Evolutionary conservation across 345 rosid genomes (phyloP).

Genomic region (Melaleuca quinquenervia): DNA sequence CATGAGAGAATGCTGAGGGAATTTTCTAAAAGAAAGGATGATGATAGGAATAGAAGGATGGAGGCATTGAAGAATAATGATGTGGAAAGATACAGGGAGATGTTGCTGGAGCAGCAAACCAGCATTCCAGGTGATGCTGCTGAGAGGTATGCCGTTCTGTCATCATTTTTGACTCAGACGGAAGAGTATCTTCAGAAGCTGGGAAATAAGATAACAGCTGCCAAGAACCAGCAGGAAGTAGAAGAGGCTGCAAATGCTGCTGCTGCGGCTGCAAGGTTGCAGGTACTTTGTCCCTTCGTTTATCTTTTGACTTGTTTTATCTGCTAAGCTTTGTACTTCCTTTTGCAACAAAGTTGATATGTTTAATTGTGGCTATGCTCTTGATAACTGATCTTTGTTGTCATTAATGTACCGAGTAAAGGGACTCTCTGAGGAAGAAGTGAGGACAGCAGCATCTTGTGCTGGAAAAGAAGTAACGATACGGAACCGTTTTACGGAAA

Average conservation of each 20-base stretch:
- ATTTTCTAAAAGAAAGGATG: constrained; percentile 92
- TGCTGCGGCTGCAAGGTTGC: constrained; percentile 81
- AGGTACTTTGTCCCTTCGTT: constrained; percentile 30
- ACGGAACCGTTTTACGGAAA: constrained; percentile 84
- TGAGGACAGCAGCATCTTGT: constrained; percentile 85
- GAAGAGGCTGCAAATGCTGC: constrained; percentile 98
- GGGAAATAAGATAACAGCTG: constrained; percentile 87
- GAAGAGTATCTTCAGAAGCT: constrained; percentile 92
- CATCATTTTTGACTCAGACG: constrained; percentile 94
- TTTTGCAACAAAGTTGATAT: not conserved
- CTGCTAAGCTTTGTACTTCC: not conserved
- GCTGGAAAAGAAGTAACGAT: constrained; percentile 97
- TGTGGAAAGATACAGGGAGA: constrained; percentile 98
- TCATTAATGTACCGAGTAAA: constrained; percentile 12
- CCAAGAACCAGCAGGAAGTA: constrained; percentile 96
- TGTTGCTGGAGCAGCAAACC: constrained; percentile 98
- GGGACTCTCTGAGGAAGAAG: constrained; percentile 99
- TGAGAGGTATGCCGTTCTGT: constrained; percentile 92
- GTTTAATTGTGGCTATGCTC: constrained; percentile 3
- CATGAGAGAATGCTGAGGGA: constrained; percentile 96
- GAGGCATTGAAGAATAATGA: constrained; percentile 99
- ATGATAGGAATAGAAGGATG: constrained; percentile 93
- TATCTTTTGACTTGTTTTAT: not conserved
- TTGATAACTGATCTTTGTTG: not conserved
- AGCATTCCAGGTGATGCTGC: constrained; percentile 83